Percentiles rank a stretch among this genome's conserved stretches.
phyloP scores from a whole-genome alignment of 441 rosid genomes.

The Bocquillonia castaneifolia region DNA sequence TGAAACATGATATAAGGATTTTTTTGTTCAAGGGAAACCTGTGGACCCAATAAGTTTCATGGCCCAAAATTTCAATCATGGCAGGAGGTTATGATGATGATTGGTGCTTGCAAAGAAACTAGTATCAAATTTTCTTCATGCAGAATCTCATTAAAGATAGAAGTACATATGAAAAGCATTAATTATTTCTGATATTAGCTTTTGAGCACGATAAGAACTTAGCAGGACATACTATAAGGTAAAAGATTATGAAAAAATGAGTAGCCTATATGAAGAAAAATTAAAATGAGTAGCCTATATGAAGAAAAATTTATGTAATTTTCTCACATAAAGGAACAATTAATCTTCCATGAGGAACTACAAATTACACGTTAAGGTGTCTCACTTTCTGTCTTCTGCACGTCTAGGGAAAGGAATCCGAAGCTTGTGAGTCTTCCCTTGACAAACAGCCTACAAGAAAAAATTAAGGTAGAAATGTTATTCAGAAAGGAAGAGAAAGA shows the following conservation, averaged over 20 bases:
- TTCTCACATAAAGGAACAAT: slow-evolving; percentile 7
- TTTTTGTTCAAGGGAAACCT: background rate
- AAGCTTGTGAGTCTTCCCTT: slow-evolving; percentile 66
- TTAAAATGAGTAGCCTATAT: too few species aligned
- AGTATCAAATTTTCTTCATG: background rate
- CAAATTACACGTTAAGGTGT: background rate
- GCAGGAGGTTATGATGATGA: background rate
- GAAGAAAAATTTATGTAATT: background rate
- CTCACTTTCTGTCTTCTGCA: slow-evolving; percentile 85
- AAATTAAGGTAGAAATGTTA: slow-evolving; percentile 1
- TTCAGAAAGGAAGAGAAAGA: background rate
- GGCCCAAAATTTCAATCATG: background rate
- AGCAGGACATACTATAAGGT: background rate
- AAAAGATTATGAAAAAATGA: background rate
- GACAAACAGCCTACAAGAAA: slow-evolving; percentile 57
- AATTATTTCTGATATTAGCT: background rate
- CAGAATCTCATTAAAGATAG: background rate
- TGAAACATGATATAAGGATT: too few species aligned
- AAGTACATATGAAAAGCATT: background rate
- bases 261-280: slow-evolving; percentile 2
- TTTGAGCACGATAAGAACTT: background rate
- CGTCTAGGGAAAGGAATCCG: slow-evolving; percentile 78
- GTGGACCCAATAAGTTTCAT: background rate
- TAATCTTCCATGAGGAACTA: slow-evolving; percentile 1
- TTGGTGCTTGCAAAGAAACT: background rate